These are phyloP conservation scores for Monosporozyma aquatica DNA, from an alignment of 805 yeast genomes.

Conservation along the genomic window DNA sequence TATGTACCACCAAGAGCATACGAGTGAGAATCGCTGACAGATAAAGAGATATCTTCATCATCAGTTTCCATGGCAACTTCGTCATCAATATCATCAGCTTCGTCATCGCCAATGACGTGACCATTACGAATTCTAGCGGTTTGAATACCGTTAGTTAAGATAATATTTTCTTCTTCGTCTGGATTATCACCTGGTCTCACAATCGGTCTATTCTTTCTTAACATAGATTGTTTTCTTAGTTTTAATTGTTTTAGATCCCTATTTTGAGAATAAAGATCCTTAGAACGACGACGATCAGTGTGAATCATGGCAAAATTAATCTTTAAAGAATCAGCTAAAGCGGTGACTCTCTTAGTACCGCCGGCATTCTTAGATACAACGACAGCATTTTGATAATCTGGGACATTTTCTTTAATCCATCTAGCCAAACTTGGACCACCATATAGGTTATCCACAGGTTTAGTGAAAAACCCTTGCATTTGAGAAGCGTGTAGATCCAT, in stretches of 20 bases:
- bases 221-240: constrained; percentile 41
- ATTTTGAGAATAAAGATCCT: constrained; percentile 45
- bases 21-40: constrained; percentile 27
- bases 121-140: constrained; percentile 95
- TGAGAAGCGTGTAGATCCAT: constrained; percentile 96
- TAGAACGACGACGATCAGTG: constrained; percentile 89
- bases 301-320: constrained; percentile 98
- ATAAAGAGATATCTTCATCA: constrained; percentile 15
- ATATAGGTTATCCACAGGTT: constrained; percentile 92
- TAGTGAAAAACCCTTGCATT: constrained; percentile 97
- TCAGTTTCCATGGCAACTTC: constrained; percentile 28
- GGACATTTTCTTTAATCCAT: constrained; percentile 89
- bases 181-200: constrained; percentile 37
- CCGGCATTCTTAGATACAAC: constrained; percentile 99
- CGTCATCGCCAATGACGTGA: constrained; percentile 89
- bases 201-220: constrained; percentile 37
- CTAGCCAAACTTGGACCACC: constrained; percentile 95
- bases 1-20: constrained; percentile 75
- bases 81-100: constrained; percentile 28
- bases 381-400: constrained; percentile 79
- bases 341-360: constrained; percentile 95
- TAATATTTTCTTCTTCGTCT: constrained; percentile 55
- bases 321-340: constrained; percentile 92
- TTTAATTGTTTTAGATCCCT: constrained; percentile 30
- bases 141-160: constrained; percentile 72